Conservation (phyloP, 2,329 filamentous ascomycete genomes). For the Albifimbria verrucaria region DNA sequence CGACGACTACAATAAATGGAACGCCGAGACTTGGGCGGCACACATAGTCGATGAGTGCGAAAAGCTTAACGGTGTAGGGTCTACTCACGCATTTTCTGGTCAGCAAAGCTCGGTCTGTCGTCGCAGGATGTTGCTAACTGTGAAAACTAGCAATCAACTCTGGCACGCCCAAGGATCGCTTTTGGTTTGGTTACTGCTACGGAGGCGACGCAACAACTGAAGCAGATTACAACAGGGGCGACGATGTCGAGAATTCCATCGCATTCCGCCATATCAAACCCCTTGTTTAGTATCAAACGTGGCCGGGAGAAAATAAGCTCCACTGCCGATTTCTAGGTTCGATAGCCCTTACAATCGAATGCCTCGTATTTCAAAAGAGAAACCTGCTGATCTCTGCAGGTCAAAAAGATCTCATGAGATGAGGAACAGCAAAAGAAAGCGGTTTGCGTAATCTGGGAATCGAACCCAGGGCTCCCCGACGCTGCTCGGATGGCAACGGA, state of each 20-base stretch:
- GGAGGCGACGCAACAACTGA: constrained; percentile 2
- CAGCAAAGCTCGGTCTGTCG: neutral
- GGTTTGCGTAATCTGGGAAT: constrained; percentile 19
- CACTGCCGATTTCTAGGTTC: too few relatives aligned
- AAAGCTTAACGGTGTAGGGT: neutral
- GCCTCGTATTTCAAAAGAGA: too few relatives aligned
- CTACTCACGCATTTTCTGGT: constrained; percentile 4
- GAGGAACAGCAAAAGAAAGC: too few relatives aligned
- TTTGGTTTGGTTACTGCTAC: constrained; percentile 9
- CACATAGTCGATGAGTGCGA: constrained; percentile 2
- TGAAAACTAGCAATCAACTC: constrained; percentile 5
- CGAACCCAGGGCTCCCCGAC: constrained; percentile 19
- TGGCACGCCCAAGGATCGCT: constrained; percentile 1
- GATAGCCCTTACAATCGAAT: too few relatives aligned
- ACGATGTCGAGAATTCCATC: neutral
- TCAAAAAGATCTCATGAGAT: too few relatives aligned
- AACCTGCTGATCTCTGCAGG: too few relatives aligned
- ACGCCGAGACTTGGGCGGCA: constrained; percentile 1
- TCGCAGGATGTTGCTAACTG: neutral
- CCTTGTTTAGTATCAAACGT: too few relatives aligned
- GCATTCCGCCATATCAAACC: too few relatives aligned
- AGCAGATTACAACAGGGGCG: neutral
- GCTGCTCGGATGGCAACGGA: constrained; percentile 17
- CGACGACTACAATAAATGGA: constrained; percentile 3
- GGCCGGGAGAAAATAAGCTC: too few relatives aligned